phyloP scores from a whole-genome alignment of 352 stramenopile genomes.

The Globisporangium paroecandrum region DNA sequence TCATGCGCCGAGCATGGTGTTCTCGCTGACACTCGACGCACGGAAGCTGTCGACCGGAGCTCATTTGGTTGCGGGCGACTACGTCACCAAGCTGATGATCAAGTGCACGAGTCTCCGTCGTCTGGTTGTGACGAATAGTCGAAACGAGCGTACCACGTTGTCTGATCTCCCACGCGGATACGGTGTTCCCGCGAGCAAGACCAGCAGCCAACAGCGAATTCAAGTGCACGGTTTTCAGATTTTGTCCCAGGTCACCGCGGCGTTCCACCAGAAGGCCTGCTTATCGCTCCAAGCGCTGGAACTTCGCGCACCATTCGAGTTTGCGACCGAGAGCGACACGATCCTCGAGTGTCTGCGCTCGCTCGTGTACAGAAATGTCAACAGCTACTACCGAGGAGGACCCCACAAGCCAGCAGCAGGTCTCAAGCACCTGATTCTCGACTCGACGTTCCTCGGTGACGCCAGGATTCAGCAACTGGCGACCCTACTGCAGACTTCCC shows the following conservation, averaged over 20 bases:
- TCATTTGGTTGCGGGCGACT: neutral
- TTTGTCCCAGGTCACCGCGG: conserved; percentile 32
- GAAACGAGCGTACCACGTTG: conserved; percentile 19
- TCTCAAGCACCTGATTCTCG: conserved; percentile 44
- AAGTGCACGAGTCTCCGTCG: conserved; percentile 38
- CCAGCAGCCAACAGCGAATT: conserved; percentile 3
- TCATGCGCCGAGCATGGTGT: conserved; percentile 43
- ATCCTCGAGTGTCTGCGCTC: conserved; percentile 34
- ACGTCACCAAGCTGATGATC: conserved; percentile 27
- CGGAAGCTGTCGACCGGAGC: neutral
- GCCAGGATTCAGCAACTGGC: conserved; percentile 34
- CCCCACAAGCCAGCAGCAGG: neutral
- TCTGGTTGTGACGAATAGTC: conserved; percentile 50
- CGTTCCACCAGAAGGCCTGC: conserved; percentile 36
- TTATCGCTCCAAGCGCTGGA: conserved; percentile 36
- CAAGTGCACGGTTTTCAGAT: conserved; percentile 29
- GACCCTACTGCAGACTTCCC: conserved; percentile 23
- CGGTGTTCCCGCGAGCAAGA: neutral
- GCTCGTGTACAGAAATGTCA: conserved; percentile 19
- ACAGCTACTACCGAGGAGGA: neutral
- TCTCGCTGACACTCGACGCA: conserved; percentile 42
- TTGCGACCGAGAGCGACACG: conserved; percentile 50
- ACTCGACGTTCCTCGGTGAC: conserved; percentile 61
- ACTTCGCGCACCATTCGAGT: conserved; percentile 57
- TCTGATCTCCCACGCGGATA: conserved; percentile 11